Conservation (phyloP, 2,329 filamentous ascomycete species). For the Fonsecaea nubica region DNA sequence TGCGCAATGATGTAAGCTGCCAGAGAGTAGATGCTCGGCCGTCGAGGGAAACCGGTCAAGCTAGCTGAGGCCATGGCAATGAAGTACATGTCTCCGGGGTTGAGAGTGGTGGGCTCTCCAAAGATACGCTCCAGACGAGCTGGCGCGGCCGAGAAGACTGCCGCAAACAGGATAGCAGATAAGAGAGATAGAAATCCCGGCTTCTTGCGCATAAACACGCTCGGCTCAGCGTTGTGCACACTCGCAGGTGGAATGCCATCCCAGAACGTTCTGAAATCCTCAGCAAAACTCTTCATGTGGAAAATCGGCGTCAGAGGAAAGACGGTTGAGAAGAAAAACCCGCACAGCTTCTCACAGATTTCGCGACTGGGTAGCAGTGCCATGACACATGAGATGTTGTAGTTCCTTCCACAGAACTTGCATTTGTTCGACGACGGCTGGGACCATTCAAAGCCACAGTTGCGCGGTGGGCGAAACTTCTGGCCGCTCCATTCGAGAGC, state of each 20-base stretch:
- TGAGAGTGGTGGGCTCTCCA: conserved; percentile 5
- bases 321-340: conserved; percentile 33
- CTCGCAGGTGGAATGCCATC: conserved; percentile 13
- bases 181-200: conserved; percentile 35
- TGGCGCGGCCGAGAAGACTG: conserved; percentile 26
- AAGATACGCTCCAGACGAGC: conserved; percentile 20
- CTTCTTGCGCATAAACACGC: conserved; percentile 31
- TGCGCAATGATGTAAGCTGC: conserved; percentile 37
- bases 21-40: conserved; percentile 32
- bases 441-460: conserved; percentile 22
- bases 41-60: conserved; percentile 36
- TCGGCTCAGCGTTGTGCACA: conserved; percentile 27
- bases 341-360: conserved; percentile 33
- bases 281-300: conserved; percentile 30
- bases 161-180: conserved; percentile 32
- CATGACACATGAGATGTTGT: conserved; percentile 34
- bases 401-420: conserved; percentile 33
- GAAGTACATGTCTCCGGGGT: conserved; percentile 34
- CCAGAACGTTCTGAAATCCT: conserved; percentile 36
- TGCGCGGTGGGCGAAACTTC: conserved; percentile 29
- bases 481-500: conserved; percentile 7
- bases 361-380: conserved; percentile 28
- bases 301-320: conserved; percentile 36
- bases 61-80: conserved; percentile 30
- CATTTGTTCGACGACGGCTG: conserved; percentile 25